Base-by-base conservation (phyloP, 2,329 filamentous ascomycete species). In the Apiospora aurea region DNA sequence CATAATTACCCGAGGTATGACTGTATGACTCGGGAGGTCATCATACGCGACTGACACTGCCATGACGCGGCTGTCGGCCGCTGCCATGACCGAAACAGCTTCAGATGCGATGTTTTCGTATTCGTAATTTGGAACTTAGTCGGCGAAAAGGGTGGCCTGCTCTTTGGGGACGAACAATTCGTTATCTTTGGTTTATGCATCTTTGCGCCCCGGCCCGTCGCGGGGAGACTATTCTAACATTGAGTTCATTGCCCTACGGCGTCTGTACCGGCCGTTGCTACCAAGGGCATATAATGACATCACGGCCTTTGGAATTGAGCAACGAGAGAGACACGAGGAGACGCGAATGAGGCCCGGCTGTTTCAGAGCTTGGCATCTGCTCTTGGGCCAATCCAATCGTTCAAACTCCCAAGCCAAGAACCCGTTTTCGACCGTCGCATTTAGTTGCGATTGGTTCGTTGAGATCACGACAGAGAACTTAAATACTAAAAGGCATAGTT, bases 11-110 rank as follows among this genome's bases (percentile, higher is more conserved):
- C 46, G 46, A 34, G 16, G 5, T 18, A 57, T 51, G 26, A 29
- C 26, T 24, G 47, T 24, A 2, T 51, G 47, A 51, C 47, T 51
- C 47, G n/a, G n/a, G 24, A 11, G 47, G 2, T 26, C 47, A 51
- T 61, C 16, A 61, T 61, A 61, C 53, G 26, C 29, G 53, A 61
- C 26, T 61, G 53, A 38, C 53, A 38, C 53, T 21, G 53, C 53
- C 53, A 21, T 61, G 16, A 34, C 16, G 53, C 53, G 34, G 34
- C 6, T 38, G 34, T 38, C 34, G 7, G 34, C 34, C 34, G 34
- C 47, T 24, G 47, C 47, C 47, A 3, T 24, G n/a, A 51, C 3
- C 47, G 47, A 24, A 51, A 13, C 47, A 11, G 47, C 24, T 24
- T 51, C 47, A 24, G 47, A 24, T 24, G 47, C 18, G 4, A 49